Base-by-base conservation (phyloP, 768 basidiomycete species). In the Termitomyces sp. region DNA sequence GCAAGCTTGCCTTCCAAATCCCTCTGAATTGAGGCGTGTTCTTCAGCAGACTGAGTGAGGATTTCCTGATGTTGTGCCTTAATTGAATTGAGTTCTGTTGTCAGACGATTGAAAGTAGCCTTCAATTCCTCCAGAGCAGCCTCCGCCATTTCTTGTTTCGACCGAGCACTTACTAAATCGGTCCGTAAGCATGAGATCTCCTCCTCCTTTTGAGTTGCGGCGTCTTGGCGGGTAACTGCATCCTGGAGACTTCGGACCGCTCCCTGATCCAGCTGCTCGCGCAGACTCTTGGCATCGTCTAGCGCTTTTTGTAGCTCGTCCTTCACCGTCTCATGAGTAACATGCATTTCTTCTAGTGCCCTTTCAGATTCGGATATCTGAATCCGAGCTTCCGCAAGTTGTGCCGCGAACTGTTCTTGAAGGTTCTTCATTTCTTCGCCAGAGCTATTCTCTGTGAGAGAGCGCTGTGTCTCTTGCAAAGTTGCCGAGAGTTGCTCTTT, bases 311-410 rank as follows among this genome's bases (percentile, higher is more conserved):
- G 64, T 55, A 77, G 72, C 20, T 74, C 64, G n/a, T 61, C 68
- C 53, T 71, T 69, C n/a, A 69, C 66, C 9, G 74, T 72, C 34
- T 70, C 65, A 44, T 75, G 68, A 8, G 68, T 66, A 15, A 67
- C 68, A 58, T 69, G 72, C 12, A 77, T 67, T 36, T 73, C 68
- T 41, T 72, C 69, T 33, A 82, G 60, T 20, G 76, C 68, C 47
- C 65, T 67, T 42, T 68, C 68, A 33, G 67, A 71, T 33, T 74
- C 68, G 9, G 69, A 65, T n/a, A 82, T 69, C 41, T 68, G 77
- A 18, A 65, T 63, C 52, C 74, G 74, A 24, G 83, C 58, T 22
- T 65, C 65, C 6, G 66, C 69, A 56, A 80, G 59, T 36, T 76
- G 75, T 52, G 72, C 68, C 4, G 72, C 65, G 48, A 80, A 76